These are phyloP conservation scores for Paulinella micropora DNA, from an alignment of 78 protist species.

Conservation along the genomic window DNA sequence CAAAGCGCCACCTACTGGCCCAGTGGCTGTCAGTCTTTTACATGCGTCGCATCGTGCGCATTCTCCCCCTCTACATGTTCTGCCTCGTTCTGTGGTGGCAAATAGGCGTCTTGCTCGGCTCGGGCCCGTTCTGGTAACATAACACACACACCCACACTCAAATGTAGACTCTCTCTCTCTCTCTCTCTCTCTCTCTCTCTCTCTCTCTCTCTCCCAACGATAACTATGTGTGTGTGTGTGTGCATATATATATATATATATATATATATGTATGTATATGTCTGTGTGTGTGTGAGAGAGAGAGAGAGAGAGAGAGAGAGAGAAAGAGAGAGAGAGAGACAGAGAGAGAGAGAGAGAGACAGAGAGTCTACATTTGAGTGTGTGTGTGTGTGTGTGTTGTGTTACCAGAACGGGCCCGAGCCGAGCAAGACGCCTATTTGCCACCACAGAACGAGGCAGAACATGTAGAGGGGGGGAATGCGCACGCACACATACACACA, in stretches of 20 bases:
- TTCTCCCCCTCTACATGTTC: neutral
- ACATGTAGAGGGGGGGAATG: neutral
- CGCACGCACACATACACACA: too few relatives aligned
- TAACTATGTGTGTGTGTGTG: too few relatives aligned
- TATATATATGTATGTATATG: neutral
- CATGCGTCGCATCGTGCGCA: too few relatives aligned
- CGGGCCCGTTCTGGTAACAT: slow-evolving; percentile 4
- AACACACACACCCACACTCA: neutral
- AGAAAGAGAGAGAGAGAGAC: too few relatives aligned
- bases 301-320: too few relatives aligned
- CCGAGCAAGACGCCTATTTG: neutral
- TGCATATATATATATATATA: neutral
- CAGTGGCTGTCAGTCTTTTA: too few relatives aligned
- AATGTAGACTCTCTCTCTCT: too few relatives aligned
- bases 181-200: too few relatives aligned
- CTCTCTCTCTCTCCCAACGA: too few relatives aligned
- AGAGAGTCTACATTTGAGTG: too few relatives aligned
- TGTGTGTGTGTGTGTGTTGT: neutral
- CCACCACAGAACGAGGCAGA: slow-evolving; percentile 2
- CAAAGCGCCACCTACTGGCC: too few relatives aligned
- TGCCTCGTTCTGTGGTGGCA: neutral
- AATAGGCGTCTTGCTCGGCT: neutral
- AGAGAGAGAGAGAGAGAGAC: too few relatives aligned
- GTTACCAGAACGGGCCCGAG: slow-evolving; percentile 4
- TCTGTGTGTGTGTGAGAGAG: neutral